Percentiles rank a stretch among this genome's conserved stretches.
These are phyloP conservation scores for Aschersonia sp. DNA, from an alignment of 2,329 filamentous ascomycete genomes.

Conservation along the genomic window DNA sequence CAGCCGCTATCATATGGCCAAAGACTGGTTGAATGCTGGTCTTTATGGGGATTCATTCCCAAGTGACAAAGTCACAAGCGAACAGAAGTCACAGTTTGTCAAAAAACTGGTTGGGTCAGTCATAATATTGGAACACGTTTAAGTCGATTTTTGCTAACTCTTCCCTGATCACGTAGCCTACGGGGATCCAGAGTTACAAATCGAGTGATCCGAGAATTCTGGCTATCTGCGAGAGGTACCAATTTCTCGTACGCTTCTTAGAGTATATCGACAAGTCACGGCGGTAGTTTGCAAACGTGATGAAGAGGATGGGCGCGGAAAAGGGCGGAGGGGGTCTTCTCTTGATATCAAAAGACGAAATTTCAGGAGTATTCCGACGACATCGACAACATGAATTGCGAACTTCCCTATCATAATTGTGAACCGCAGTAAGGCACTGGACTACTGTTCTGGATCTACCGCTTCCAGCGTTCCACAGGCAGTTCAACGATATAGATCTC, in stretches of 20 bases:
- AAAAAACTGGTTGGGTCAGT: slow-evolving; percentile 47
- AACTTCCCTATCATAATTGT: too few relatives aligned
- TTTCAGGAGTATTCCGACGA: too few relatives aligned
- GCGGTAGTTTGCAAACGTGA: too few relatives aligned
- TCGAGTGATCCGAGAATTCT: slow-evolving; percentile 56
- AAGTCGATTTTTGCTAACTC: not conserved
- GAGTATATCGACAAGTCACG: not conserved
- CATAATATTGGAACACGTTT: not conserved
- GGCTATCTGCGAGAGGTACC: slow-evolving; percentile 49
- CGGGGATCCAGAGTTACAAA: slow-evolving; percentile 51
- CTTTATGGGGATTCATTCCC: slow-evolving; percentile 41
- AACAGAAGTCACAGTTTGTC: slow-evolving; percentile 49
- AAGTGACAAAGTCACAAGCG: slow-evolving; percentile 39
- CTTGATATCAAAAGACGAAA: too few relatives aligned
- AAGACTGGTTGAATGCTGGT: slow-evolving; percentile 48
- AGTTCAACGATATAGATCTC: too few relatives aligned
- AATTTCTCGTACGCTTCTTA: slow-evolving; percentile 47
- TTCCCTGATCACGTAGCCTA: slow-evolving; percentile 27
- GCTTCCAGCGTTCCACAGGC: too few relatives aligned
- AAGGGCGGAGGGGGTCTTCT: too few relatives aligned
- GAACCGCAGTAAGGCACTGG: too few relatives aligned
- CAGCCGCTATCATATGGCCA: slow-evolving; percentile 37
- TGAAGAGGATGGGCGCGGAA: too few relatives aligned
- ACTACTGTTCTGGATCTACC: too few relatives aligned
- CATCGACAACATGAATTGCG: too few relatives aligned